These are phyloP conservation scores for Albophoma yamanashiensis DNA, from an alignment of 2,329 filamentous ascomycete genomes.

Conservation along the genomic window DNA sequence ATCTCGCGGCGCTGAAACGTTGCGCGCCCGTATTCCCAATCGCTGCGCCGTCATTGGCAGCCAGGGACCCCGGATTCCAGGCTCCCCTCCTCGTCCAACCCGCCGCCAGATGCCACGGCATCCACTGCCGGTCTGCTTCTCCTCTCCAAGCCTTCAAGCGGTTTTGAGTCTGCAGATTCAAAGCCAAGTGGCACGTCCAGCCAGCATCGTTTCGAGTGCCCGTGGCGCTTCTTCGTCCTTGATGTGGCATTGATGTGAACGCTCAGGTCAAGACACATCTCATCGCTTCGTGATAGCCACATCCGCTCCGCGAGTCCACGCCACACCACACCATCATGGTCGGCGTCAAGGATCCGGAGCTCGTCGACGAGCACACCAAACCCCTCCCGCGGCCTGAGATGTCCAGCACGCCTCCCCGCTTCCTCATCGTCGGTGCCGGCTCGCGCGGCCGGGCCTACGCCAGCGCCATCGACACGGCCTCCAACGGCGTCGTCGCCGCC, in stretches of 20 bases:
- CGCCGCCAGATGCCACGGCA: no score
- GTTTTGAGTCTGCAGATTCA: no score
- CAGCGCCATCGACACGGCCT: slow-evolving; percentile 51
- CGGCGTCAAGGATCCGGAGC: slow-evolving; percentile 10
- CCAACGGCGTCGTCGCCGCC: slow-evolving; percentile 59
- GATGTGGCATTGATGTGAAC: not conserved
- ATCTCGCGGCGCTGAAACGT: slow-evolving; percentile 16
- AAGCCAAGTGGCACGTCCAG: not conserved
- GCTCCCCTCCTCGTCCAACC: not conserved
- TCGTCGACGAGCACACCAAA: slow-evolving; percentile 10
- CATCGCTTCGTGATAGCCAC: not conserved
- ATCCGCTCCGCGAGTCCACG: not conserved
- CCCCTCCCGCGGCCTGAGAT: slow-evolving; percentile 30
- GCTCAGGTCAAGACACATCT: not conserved
- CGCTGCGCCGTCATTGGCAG: slow-evolving; percentile 3
- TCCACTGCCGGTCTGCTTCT: no score
- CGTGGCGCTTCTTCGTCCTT: not conserved
- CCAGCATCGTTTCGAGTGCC: not conserved
- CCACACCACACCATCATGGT: slow-evolving; percentile 8
- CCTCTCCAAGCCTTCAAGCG: not conserved
- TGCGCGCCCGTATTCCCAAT: slow-evolving; percentile 10
- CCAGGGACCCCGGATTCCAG: not conserved
- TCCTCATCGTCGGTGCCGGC: slow-evolving; percentile 75
- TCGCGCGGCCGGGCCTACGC: slow-evolving; percentile 70
- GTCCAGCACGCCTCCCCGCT: slow-evolving; percentile 45